Conservation (phyloP, 768 basidiomycete genomes). For the Amanita rubescens region DNA sequence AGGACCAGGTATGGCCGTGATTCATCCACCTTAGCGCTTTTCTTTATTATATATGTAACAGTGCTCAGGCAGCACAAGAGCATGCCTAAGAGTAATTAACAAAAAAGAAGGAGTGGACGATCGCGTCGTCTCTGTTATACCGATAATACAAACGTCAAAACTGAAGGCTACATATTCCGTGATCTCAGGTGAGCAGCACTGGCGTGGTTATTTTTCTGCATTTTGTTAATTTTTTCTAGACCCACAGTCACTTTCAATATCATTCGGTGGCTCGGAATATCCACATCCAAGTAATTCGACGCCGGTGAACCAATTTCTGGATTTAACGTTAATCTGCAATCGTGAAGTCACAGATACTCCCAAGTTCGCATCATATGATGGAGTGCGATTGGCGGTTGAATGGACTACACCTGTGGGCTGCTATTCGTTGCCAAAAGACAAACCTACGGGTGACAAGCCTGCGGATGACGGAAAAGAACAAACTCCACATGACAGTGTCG, state of each 20-base stretch:
- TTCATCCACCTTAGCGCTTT: slow-evolving; percentile 10
- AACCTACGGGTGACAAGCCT: slow-evolving; percentile 18
- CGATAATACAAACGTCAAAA: slow-evolving; percentile 44
- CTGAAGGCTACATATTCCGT: slow-evolving; percentile 23
- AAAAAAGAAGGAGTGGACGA: slow-evolving; percentile 45
- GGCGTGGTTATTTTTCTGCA: background rate
- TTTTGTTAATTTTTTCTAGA: slow-evolving; percentile 28
- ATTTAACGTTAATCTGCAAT: slow-evolving; percentile 54
- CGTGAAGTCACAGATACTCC: slow-evolving; percentile 34
- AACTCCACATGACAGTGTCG: slow-evolving; percentile 29
- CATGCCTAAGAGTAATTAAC: slow-evolving; percentile 67
- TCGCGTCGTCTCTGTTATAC: slow-evolving; percentile 66
- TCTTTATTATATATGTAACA: slow-evolving; percentile 20
- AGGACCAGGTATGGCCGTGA: slow-evolving; percentile 56
- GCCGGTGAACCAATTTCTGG: slow-evolving; percentile 49
- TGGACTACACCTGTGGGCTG: slow-evolving; percentile 65
- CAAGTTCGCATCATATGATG: slow-evolving; percentile 53
- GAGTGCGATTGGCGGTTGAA: slow-evolving; percentile 42
- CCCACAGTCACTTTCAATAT: slow-evolving; percentile 45
- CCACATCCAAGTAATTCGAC: slow-evolving; percentile 39
- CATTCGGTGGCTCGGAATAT: slow-evolving; percentile 55
- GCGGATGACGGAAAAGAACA: slow-evolving; percentile 36
- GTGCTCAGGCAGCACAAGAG: slow-evolving; percentile 65
- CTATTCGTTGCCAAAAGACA: slow-evolving; percentile 22
- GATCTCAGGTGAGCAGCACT: slow-evolving; percentile 31